Base-by-base conservation (phyloP, 306 rosid genomes). In the Geum urbanum region DNA sequence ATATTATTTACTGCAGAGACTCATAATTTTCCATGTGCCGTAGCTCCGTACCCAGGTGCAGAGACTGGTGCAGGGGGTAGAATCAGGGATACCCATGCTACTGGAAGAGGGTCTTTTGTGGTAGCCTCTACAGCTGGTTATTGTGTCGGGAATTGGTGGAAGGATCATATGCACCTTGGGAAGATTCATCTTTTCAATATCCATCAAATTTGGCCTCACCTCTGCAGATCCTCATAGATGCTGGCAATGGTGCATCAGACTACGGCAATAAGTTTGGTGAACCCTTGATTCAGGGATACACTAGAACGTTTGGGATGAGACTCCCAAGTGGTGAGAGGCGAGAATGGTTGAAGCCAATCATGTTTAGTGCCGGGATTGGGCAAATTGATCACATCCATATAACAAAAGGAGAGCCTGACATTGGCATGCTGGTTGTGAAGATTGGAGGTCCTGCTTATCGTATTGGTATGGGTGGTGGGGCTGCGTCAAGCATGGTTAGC, bases 381-480 rank as follows among this genome's bases (percentile, higher is more conserved):
- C 94, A 91, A 74, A 91, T 91, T 73, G 96, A 91, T 76, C 97
- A 89, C 62, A 53, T 24, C 67, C 96, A 91, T 76, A 89, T 91
- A 82, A 5, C 86, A 58, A 91, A 89, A 48, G 97, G 86, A 49
- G 97, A 91, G 80, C 94, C 97, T 59, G 90, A 89, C 15, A 82
- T 89, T 72, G 97, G 90, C 40, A 91, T 91, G 96, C 57, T 91
- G 74, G 97, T 91, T 76, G 90, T 91, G 9, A 91, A 91, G 86
- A 86, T 92, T 85, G 98, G 98, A 79, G 98, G 98, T 43, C 98
- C 98, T 13, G 96, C 98, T 22, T 92, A 92, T 76, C 96, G 95
- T 27, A 92, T 89, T 72, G 96, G 98, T 54, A 89, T 92, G 95
- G 98, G 96, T 64, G 98, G 98, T 13, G 98, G 98, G 64, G 98